Evolutionary conservation across 768 basidiomycete genomes (phyloP), one percentile per base, ranked within the genome.

Genomic region (Leccinum rimulosum): DNA sequence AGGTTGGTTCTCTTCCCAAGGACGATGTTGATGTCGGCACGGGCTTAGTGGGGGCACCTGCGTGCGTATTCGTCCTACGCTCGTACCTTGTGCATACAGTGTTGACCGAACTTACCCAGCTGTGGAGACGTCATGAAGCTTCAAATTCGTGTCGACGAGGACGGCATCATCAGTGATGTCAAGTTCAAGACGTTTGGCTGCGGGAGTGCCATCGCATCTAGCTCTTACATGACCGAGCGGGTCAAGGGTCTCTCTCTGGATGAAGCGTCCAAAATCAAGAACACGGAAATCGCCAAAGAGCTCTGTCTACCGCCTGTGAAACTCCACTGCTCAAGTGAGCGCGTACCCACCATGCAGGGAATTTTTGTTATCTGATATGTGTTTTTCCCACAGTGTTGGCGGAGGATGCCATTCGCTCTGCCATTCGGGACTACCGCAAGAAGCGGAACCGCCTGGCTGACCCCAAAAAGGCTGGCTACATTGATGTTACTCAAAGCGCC

Each of bases 131-230:
- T 98, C 50, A 99, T 99, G 96, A 98, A 98, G 76, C 87, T 99
- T 11, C 96, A 98, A 76, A 99, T 99, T 70, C 89, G 93, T 66
- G 97, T 99, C 58, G 88, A 96, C 74, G 95, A 96, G 60, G 81
- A 91, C 36, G 94, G 95, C 36, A 84, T 98, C 75, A 99, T 99
- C 70, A 91, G 89, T 51, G 97, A 99, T 72, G 97, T 98, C 76
- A 97, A 96, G 77, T 98, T 98, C 82, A 99, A 98, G 81, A 98
- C 97, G 0, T 98, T 99, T 74, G 96, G 97, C 3, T 98, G 97
- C 74, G 97, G 97, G 55, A 95, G 93, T 64, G 95, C 95, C 66
- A 99, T 99, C 60, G 97, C 97, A 1, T 96, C 94, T 1, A 95
- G 93, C 69, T 95, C 93, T 7, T 99, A 96, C 73, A 95, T 98